Evolutionary conservation across 208 protist genomes (phyloP), one percentile per base, ranked within the genome.

Genomic region (Leishmania turanica): DNA sequence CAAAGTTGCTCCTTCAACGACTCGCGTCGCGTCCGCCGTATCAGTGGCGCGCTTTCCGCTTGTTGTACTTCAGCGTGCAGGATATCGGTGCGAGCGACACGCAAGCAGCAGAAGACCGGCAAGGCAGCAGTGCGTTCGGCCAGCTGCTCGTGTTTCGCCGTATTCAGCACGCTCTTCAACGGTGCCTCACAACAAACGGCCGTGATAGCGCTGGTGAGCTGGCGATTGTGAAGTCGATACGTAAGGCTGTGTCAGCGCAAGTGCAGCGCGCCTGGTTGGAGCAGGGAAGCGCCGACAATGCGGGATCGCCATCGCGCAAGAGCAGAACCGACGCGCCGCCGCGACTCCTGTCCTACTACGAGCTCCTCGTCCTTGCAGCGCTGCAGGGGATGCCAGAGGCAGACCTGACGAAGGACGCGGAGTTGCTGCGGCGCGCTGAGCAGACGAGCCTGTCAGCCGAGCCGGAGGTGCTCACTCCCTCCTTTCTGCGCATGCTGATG

Each of bases 351-450:
- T 95, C 91, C 27, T 97, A 91, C 80, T 92, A 87, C 75, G 87
- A 97, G 75, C 87, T 97, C 11, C 77, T 93, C 40, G 76, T 92
- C 21, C 82, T 97, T 0, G 89, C 86, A 17, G 83, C 86, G n/a
- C 45, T 95, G 56, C 77, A 89, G 53, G 93, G 93, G 54, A 97
- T 97, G 91, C 93, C 91, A 17, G 78, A 84, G 78, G 85, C 89
- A 21, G 84, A 95, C 51, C 51, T 97, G 6, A 87, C 84, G 11
- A 85, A 92, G 49, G 89, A 91, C 51, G 90, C 74, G 42, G 84
- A 81, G 60, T 85, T 97, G 6, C 37, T 87, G 58, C 79, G 78
- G 1, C 93, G 93, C 24, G 90, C 93, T 8, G 77, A 72, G 65
- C 75, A 68, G 53, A 97, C 93, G 62, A 45, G 83, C 9, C 85